phyloP scores from a whole-genome alignment of 306 rosid species.

The Carpinus fangiana region DNA sequence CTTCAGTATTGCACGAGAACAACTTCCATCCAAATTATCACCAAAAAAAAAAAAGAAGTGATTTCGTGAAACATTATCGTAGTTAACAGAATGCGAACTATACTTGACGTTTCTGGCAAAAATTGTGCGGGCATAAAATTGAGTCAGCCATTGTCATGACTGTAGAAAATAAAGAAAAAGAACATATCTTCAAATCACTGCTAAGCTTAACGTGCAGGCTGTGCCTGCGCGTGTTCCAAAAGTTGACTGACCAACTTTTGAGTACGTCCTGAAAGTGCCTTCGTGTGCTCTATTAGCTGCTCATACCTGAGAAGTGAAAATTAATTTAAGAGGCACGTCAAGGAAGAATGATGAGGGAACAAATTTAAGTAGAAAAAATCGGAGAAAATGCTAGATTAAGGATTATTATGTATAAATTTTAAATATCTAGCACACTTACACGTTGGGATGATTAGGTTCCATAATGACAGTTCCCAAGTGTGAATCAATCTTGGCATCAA shows the following conservation, averaged over 20 bases:
- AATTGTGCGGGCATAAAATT: no score
- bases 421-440: conserved; percentile 55
- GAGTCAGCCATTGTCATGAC: background rate
- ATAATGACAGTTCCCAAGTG: conserved; percentile 64
- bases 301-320: conserved; percentile 60
- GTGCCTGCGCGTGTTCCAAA: conserved; percentile 67
- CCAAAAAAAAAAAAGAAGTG: no score
- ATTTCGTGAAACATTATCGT: no score
- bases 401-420: background rate
- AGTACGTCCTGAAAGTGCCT: conserved; percentile 75
- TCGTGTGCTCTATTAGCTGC: conserved; percentile 86
- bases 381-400: conserved; percentile 1
- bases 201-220: conserved; percentile 50
- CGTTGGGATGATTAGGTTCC: conserved; percentile 87
- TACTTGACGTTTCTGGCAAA: no score
- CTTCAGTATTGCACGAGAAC: no score
- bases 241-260: conserved; percentile 72
- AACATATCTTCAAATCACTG: background rate
- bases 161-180: background rate
- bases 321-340: background rate
- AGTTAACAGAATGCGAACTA: no score
- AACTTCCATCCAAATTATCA: no score
- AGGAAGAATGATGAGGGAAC: background rate
- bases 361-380: no score
- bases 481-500: conserved; percentile 84